Percentiles rank a stretch among this genome's conserved stretches.
Conservation (phyloP, 441 rosid species). For the Adansonia grandidieri region DNA sequence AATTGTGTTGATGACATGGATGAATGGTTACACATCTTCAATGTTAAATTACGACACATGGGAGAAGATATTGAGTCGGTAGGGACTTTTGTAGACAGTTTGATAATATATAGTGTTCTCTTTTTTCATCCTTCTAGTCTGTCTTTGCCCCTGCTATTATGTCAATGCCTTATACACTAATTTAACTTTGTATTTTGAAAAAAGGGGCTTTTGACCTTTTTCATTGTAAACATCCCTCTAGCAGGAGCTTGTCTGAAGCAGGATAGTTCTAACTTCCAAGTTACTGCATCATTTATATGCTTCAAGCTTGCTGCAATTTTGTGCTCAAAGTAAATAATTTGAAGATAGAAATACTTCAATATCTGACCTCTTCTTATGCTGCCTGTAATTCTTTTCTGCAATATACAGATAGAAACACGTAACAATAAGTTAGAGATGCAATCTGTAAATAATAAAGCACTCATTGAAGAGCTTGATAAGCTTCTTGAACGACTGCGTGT, state of each 20-base stretch:
- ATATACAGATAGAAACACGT: constrained; percentile 90
- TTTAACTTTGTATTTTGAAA: too few species aligned
- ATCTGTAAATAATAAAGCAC: constrained; percentile 87
- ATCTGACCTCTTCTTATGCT: constrained; percentile 23
- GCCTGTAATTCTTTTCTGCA: constrained; percentile 23
- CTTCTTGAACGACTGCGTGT: constrained; percentile 81
- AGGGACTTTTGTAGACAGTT: constrained; percentile 28
- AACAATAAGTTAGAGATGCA: constrained; percentile 97
- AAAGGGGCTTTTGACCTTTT: background rate
- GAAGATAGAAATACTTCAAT: constrained; percentile 18
- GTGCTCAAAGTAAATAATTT: constrained; percentile 7
- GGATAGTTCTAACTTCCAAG: background rate
- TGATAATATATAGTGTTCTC: constrained; percentile 1
- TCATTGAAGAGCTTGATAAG: constrained; percentile 93
- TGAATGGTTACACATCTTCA: constrained; percentile 97
- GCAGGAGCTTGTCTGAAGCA: background rate
- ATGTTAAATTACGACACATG: constrained; percentile 96
- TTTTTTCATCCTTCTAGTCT: constrained; percentile 25
- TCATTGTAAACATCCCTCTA: background rate
- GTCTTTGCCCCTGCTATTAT: background rate
- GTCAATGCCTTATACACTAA: constrained; percentile 15
- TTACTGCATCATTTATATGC: background rate
- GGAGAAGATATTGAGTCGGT: constrained; percentile 98
- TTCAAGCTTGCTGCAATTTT: constrained; percentile 8
- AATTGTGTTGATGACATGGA: constrained; percentile 96